These are phyloP conservation scores for Aspergillus carlsbadensis DNA, from an alignment of 495 filamentous ascomycete species.

Conservation along the genomic window DNA sequence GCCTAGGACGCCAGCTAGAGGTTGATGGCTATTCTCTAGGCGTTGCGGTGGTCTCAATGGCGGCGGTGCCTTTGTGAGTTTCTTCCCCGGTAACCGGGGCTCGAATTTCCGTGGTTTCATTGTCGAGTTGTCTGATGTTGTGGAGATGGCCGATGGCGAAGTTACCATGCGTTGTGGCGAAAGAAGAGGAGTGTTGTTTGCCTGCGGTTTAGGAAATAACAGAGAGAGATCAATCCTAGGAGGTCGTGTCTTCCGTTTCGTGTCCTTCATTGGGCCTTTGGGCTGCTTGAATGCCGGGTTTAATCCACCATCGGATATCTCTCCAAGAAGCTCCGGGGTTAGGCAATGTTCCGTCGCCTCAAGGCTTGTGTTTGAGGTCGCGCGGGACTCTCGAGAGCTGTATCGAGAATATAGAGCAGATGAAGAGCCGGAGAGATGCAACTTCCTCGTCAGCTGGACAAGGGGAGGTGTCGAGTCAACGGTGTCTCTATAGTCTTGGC, in stretches of 20 bases:
- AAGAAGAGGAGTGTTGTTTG: slow-evolving; percentile 32
- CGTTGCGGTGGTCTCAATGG: slow-evolving; percentile 6
- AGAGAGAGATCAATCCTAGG: slow-evolving; percentile 45
- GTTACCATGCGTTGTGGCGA: slow-evolving; percentile 46
- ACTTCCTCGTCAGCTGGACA: slow-evolving; percentile 29
- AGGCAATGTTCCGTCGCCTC: background rate
- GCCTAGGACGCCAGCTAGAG: slow-evolving; percentile 6
- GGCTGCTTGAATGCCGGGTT: slow-evolving; percentile 26
- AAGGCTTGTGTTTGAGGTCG: slow-evolving; percentile 1
- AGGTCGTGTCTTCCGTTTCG: slow-evolving; percentile 43
- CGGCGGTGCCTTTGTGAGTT: slow-evolving; percentile 31
- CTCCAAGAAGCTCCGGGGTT: background rate
- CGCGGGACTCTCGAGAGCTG: slow-evolving; percentile 32
- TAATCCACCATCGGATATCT: slow-evolving; percentile 17
- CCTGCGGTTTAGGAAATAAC: slow-evolving; percentile 46
- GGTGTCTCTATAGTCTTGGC: slow-evolving; percentile 34
- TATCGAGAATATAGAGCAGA: slow-evolving; percentile 39
- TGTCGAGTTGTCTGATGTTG: slow-evolving; percentile 29
- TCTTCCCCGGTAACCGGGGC: slow-evolving; percentile 17
- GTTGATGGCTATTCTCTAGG: background rate
- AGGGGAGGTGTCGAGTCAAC: slow-evolving; percentile 24
- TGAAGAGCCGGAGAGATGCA: slow-evolving; percentile 39
- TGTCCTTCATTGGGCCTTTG: slow-evolving; percentile 31
- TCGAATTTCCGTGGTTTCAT: slow-evolving; percentile 17
- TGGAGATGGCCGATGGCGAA: slow-evolving; percentile 45